A percentile compares a stretch with the other conserved stretches of the same genome.
Conservation (phyloP, 2,329 filamentous ascomycete genomes). For the Aschersonia sp. region DNA sequence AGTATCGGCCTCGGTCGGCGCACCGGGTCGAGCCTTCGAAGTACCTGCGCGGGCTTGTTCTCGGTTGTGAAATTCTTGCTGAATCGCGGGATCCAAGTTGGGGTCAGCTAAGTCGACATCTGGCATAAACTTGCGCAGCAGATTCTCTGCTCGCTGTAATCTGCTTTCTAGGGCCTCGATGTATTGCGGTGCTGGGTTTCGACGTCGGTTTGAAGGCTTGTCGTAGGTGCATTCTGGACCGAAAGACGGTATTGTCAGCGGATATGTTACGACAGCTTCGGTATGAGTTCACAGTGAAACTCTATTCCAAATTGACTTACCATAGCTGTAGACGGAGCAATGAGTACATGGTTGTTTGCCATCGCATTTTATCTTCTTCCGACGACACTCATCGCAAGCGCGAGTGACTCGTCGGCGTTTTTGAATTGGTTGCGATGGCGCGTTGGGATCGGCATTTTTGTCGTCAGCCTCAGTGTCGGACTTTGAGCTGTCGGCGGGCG, state of each 20-base stretch:
- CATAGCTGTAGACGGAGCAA: slow-evolving; percentile 96
- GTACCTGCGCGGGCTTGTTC: slow-evolving; percentile 34
- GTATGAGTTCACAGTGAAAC: neutral
- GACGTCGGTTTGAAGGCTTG: slow-evolving; percentile 79
- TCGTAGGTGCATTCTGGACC: slow-evolving; percentile 82
- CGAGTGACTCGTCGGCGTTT: slow-evolving; percentile 67
- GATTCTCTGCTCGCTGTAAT: slow-evolving; percentile 66
- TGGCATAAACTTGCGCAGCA: slow-evolving; percentile 68
- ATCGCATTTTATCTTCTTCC: slow-evolving; percentile 81
- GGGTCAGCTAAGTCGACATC: slow-evolving; percentile 77
- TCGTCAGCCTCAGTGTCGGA: slow-evolving; percentile 26
- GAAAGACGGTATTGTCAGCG: neutral
- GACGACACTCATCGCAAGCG: slow-evolving; percentile 68
- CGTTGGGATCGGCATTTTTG: slow-evolving; percentile 16
- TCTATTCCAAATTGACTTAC: slow-evolving; percentile 33
- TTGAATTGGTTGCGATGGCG: slow-evolving; percentile 45
- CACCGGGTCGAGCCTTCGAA: slow-evolving; percentile 24
- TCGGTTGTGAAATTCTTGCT: slow-evolving; percentile 50
- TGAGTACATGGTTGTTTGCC: slow-evolving; percentile 85
- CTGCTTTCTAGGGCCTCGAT: slow-evolving; percentile 78
- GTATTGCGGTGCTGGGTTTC: slow-evolving; percentile 85
- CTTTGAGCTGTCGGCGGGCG: slow-evolving; percentile 27
- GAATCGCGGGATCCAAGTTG: slow-evolving; percentile 61
- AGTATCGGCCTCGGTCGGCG: slow-evolving; percentile 20
- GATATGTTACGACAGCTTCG: neutral